Conservation (phyloP, 306 rosid species). For the Vigna radiata region DNA sequence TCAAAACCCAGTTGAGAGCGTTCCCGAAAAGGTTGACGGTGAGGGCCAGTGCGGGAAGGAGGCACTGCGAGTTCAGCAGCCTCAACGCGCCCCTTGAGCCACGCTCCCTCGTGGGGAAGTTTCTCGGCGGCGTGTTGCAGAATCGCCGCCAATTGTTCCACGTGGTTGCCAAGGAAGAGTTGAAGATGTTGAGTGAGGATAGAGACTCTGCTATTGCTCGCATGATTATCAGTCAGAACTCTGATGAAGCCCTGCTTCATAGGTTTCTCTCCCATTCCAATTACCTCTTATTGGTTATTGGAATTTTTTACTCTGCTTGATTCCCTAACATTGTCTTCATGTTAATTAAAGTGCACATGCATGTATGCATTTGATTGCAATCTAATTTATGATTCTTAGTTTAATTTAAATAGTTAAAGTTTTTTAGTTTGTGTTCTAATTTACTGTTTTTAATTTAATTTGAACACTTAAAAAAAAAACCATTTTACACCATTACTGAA, state of each 20-base stretch:
- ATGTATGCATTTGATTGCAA: neutral
- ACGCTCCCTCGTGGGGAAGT: constrained; percentile 61
- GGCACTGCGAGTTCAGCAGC: constrained; percentile 55
- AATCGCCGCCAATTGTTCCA: constrained; percentile 71
- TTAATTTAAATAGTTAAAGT: neutral
- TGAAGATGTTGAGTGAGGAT: constrained; percentile 60
- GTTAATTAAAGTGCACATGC: neutral
- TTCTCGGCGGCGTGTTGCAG: constrained; percentile 65
- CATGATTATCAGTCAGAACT: constrained; percentile 46
- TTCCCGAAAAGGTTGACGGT: constrained; percentile 2
- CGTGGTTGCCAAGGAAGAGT: constrained; percentile 57
- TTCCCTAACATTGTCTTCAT: neutral
- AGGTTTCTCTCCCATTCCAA: constrained; percentile 50
- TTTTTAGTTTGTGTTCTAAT: neutral
- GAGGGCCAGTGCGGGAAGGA: constrained; percentile 41
- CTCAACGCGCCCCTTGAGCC: constrained; percentile 76
- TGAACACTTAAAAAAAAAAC: neutral
- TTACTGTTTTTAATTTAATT: neutral
- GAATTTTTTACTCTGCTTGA: too few species aligned
- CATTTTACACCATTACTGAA: neutral
- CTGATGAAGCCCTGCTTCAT: constrained; percentile 71
- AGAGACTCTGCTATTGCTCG: constrained; percentile 63
- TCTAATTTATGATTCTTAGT: neutral
- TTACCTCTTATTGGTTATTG: neutral
- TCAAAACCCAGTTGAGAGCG: constrained; percentile 14